A percentile compares a stretch with the other conserved stretches of the same genome.
These are phyloP conservation scores for Phytophthora sp. DNA, from an alignment of 352 stramenopile species.

Conservation along the genomic window DNA sequence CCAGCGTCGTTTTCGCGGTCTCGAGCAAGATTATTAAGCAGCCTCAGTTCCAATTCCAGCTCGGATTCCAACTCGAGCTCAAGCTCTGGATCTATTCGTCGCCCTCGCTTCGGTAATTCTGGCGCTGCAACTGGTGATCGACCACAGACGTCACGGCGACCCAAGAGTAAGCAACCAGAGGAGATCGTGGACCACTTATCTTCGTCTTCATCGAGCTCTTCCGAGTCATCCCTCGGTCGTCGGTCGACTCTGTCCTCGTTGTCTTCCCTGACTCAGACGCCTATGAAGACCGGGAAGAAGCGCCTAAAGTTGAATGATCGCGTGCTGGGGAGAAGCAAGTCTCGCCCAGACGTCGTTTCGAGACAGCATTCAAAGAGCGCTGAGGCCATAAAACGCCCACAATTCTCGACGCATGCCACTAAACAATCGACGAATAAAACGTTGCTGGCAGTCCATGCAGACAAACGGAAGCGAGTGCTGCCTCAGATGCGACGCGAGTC, in stretches of 20 bases:
- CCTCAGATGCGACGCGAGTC: conserved; percentile 15
- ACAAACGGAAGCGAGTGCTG: conserved; percentile 26
- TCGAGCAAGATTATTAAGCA: conserved; percentile 16
- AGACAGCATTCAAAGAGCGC: no score
- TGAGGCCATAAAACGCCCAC: neutral
- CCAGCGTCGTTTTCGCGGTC: neutral
- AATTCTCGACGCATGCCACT: neutral
- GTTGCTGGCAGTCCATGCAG: neutral
- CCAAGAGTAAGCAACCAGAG: neutral
- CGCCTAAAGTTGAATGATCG: conserved; percentile 22
- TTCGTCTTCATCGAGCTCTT: conserved; percentile 33
- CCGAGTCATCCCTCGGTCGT: conserved; percentile 7
- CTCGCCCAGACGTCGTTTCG: neutral
- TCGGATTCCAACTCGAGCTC: conserved; percentile 10
- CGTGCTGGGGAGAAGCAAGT: neutral
- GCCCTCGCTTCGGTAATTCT: neutral
- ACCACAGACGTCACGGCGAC: no score
- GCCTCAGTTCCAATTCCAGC: neutral
- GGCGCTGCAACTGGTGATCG: neutral
- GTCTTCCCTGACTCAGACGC: conserved; percentile 2
- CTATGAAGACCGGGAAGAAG: conserved; percentile 15
- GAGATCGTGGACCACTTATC: conserved; percentile 35
- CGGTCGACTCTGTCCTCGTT: conserved; percentile 6
- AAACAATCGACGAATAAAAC: neutral
- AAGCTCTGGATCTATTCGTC: neutral